These are phyloP conservation scores for Fomitopsis schrenkii DNA, from an alignment of 1,284 basidiomycete species.

Conservation along the genomic window DNA sequence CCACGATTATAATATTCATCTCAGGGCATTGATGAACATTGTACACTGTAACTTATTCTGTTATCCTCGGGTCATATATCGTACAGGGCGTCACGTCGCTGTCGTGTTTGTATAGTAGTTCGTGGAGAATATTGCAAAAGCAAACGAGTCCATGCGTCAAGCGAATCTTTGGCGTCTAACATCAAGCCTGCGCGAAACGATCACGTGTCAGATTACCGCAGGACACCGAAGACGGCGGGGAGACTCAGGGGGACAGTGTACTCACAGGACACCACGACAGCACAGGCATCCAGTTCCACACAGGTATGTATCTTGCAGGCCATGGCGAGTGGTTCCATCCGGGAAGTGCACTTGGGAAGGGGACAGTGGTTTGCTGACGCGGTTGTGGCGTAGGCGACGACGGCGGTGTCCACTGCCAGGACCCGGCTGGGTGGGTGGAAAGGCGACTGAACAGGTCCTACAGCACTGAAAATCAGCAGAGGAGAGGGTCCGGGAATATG, in stretches of 20 bases:
- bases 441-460: not conserved
- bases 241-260: not conserved
- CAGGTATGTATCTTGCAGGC: not conserved
- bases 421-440: not conserved
- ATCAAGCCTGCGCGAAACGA: not conserved
- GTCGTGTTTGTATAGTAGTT: not conserved
- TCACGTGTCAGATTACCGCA: not conserved
- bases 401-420: not conserved
- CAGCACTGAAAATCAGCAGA: not conserved
- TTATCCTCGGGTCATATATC: not conserved
- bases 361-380: not conserved
- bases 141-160: too few species aligned
- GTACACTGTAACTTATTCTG: not conserved
- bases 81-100: not conserved
- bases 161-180: too few species aligned
- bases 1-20: not conserved
- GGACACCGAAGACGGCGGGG: not conserved
- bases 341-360: not conserved
- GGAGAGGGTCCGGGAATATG: not conserved
- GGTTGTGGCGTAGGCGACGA: not conserved
- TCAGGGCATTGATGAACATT: not conserved
- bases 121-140: not conserved
- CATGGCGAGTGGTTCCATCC: not conserved
- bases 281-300: not conserved
- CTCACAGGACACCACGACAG: not conserved